Evolutionary conservation across 495 filamentous ascomycete genomes (phyloP), one percentile per base, ranked within the genome.

Genomic region (Extremus antarcticus): DNA sequence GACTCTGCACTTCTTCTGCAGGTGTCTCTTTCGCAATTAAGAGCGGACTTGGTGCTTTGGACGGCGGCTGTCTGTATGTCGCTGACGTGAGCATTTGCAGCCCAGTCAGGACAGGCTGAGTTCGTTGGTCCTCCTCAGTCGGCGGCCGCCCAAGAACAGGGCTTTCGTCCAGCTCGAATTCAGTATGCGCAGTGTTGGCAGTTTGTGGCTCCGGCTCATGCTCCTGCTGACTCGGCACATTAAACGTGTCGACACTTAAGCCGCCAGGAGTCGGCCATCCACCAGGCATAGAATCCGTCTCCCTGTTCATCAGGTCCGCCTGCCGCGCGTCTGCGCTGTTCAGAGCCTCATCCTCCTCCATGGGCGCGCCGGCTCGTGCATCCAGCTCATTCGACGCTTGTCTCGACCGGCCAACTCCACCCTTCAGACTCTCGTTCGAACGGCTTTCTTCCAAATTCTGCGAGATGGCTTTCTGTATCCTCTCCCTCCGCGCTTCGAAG

Each of bases 391-490:
- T 20, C 47, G 53, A 56, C 11, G 25, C 32, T 22, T 51, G 40
- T 23, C 52, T 20, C 9, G 57, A 56, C 21, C 21, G 46, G 2
- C 17, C 40, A 2, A 3, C 2, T 15, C n/a, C 20, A 35, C 29
- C 13, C 54, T 20, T 41, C 54, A 50, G 53, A 24, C 38, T 58
- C 23, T 57, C 59, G 13, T 25, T 7, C 38, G 59, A 57, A 24
- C 47, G 24, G 22, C 11, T 43, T 21, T 86, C 83, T 57, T 82
- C 78, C 43, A 90, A 80, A 20, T 83, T 85, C 53, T 83, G 83
- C 46, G 83, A 89, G 59, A 91, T 87, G 0, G 87, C 87, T 46
- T 87, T 78, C 60, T 88, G 83, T 54, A 91, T 91, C 43, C 77
- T 80, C 55, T 86, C 84, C 48, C 87, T 77, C 24, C 86, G 77